Percentiles rank a stretch among this genome's conserved stretches.
Conservation (phyloP, 164 flowering plant species). For the Hamamelis virginiana region DNA sequence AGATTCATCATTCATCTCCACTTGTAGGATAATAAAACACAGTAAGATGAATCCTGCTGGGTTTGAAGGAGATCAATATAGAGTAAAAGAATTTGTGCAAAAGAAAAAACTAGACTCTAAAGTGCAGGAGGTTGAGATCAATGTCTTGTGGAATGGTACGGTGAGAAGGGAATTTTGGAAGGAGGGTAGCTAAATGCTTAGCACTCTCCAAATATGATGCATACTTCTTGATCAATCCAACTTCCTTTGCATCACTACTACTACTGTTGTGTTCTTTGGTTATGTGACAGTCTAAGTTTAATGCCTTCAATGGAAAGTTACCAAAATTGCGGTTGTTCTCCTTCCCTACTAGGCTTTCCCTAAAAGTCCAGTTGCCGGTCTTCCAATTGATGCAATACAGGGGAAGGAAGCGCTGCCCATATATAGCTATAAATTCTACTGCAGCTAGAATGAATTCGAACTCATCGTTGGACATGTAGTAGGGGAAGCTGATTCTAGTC, state of each 20-base stretch:
- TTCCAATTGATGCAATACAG: conserved; percentile 61
- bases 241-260: neutral
- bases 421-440: conserved; percentile 60
- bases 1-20: too few relatives aligned
- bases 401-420: conserved; percentile 79
- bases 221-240: conserved; percentile 18
- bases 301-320: conserved; percentile 9
- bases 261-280: neutral
- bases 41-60: too few relatives aligned
- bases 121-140: conserved; percentile 36
- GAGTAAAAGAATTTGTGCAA: neutral
- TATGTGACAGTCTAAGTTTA: neutral
- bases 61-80: too few relatives aligned
- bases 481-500: conserved; percentile 85
- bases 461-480: conserved; percentile 68
- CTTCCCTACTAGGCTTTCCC: conserved; percentile 17
- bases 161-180: conserved; percentile 51
- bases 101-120: conserved; percentile 34
- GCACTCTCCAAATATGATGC: conserved; percentile 48
- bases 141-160: conserved; percentile 40
- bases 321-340: neutral
- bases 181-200: conserved; percentile 34
- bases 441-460: conserved; percentile 71
- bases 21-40: too few relatives aligned
- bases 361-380: conserved; percentile 63